Evolutionary conservation across 2,329 filamentous ascomycete genomes (phyloP), one percentile per base, ranked within the genome.

Genomic region (Byssoonygena ceratinophila): DNA sequence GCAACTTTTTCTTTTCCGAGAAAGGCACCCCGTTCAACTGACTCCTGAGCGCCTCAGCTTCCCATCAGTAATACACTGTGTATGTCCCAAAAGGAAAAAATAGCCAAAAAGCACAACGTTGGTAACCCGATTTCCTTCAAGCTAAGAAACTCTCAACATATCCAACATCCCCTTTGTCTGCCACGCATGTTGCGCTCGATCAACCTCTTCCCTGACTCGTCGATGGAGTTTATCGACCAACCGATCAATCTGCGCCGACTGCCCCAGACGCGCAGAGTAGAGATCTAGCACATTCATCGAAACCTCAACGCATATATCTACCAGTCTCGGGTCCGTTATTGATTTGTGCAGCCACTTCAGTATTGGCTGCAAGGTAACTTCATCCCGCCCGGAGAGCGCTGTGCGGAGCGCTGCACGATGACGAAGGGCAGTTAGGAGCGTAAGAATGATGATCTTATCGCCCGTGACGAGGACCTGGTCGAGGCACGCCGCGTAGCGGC

Each of bases 111-210:
- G n/a, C 5, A 37, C 34, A 18, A 37, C n/a, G 34, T 18, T 12
- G 32, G 14, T 4, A 37, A 37, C 16, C 6, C 5, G 34, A 18
- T 9, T 20, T 5, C 2, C 12, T 23, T 12, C n/a, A 2, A 22
- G 4, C 44, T 20, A 53, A n/a, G 50, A 56, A 27, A 20, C 34
- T 40, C 66, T 80, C 58, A 86, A 69, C 73, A 86, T 84, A 61
- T 91, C 87, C 58, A 97, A 71, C 90, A 97, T 96, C 1, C 91
- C 92, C 59, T 79, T 79, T 9, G 87, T 90, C 70, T 85, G 82
- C 60, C 81, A 83, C 1, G 91, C 90, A 63, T 85, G 77, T 69
- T 95, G 86, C 20, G 88, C 87, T 62, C 84, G 82, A 68, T 94
- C 87, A 9, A 90, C 84, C 67, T 92, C 87, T 37, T 79, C 73